Evolutionary conservation across 495 filamentous ascomycete genomes (phyloP).

Genomic region (Xylaria sp.): DNA sequence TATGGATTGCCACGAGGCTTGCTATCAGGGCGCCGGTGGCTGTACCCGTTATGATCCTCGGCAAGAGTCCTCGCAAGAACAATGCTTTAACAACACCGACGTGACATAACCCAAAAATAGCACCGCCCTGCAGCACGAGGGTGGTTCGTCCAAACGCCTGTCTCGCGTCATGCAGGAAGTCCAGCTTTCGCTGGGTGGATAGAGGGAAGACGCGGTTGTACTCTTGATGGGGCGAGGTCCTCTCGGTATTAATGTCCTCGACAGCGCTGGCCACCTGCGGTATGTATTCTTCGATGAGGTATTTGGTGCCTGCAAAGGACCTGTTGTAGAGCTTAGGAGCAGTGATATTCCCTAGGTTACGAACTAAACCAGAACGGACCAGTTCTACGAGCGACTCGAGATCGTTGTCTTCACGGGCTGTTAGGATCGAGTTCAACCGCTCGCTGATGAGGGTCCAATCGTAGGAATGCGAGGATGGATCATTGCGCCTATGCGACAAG

Average conservation of each 20-base stretch:
- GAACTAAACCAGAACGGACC: slow-evolving; percentile 83
- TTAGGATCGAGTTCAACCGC: slow-evolving; percentile 72
- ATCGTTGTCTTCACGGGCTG: slow-evolving; percentile 78
- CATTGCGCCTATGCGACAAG: slow-evolving; percentile 68
- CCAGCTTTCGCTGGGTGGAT: slow-evolving; percentile 83
- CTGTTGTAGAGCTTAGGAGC: slow-evolving; percentile 83
- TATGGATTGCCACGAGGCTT: slow-evolving; percentile 86
- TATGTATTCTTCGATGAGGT: slow-evolving; percentile 90
- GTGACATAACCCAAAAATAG: slow-evolving; percentile 92
- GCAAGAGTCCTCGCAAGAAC: slow-evolving; percentile 81
- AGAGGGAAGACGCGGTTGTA: slow-evolving; percentile 61
- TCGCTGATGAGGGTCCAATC: slow-evolving; percentile 88
- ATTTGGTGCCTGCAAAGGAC: slow-evolving; percentile 88
- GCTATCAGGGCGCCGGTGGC: slow-evolving; percentile 91
- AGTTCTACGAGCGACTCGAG: slow-evolving; percentile 77
- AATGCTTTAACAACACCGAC: slow-evolving; percentile 90
- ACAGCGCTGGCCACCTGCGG: slow-evolving; percentile 81
- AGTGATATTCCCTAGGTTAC: slow-evolving; percentile 91
- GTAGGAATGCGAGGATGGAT: slow-evolving; percentile 81
- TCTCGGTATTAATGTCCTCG: slow-evolving; percentile 69
- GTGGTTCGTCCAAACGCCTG: slow-evolving; percentile 90
- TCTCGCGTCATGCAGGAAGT: slow-evolving; percentile 86
- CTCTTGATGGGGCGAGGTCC: slow-evolving; percentile 30
- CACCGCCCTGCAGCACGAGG: slow-evolving; percentile 87
- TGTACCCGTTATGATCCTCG: slow-evolving; percentile 90